These are phyloP conservation scores for Massarina eburnea DNA, from an alignment of 2,329 filamentous ascomycete species.

Conservation along the genomic window DNA sequence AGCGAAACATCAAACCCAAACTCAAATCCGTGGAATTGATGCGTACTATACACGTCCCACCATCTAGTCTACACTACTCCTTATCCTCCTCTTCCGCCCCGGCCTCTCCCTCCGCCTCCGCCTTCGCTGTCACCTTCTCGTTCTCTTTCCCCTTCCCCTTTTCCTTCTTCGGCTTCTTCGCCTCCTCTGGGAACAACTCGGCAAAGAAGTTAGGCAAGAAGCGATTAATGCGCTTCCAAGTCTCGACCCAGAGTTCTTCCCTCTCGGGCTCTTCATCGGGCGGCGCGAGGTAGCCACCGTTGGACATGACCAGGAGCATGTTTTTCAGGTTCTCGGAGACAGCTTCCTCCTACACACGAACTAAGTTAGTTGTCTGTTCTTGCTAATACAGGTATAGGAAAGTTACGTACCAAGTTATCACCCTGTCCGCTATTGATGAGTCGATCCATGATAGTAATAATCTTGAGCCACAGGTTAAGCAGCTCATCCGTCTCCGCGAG, in stretches of 20 bases:
- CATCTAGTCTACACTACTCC: not conserved
- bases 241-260: slow-evolving; percentile 62
- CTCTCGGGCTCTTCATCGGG: slow-evolving; percentile 58
- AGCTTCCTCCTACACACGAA: slow-evolving; percentile 72
- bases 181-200: slow-evolving; percentile 59
- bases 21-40: too few species aligned
- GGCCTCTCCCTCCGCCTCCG: slow-evolving; percentile 8
- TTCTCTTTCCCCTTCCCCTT: slow-evolving; percentile 17
- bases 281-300: slow-evolving; percentile 78
- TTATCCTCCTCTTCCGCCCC: slow-evolving; percentile 8
- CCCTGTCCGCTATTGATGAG: slow-evolving; percentile 95
- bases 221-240: slow-evolving; percentile 60
- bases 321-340: slow-evolving; percentile 96
- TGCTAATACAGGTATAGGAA: slow-evolving; percentile 7
- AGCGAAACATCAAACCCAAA: too few species aligned
- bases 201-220: slow-evolving; percentile 62
- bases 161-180: slow-evolving; percentile 29
- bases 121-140: not conserved
- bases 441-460: slow-evolving; percentile 91
- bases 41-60: too few species aligned
- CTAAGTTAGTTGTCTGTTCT: slow-evolving; percentile 10
- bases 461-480: slow-evolving; percentile 87
- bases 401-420: slow-evolving; percentile 77
- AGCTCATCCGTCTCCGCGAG: slow-evolving; percentile 85
- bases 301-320: slow-evolving; percentile 91